Conservation (phyloP, 768 basidiomycete genomes). For the Mycena kentingensis region DNA sequence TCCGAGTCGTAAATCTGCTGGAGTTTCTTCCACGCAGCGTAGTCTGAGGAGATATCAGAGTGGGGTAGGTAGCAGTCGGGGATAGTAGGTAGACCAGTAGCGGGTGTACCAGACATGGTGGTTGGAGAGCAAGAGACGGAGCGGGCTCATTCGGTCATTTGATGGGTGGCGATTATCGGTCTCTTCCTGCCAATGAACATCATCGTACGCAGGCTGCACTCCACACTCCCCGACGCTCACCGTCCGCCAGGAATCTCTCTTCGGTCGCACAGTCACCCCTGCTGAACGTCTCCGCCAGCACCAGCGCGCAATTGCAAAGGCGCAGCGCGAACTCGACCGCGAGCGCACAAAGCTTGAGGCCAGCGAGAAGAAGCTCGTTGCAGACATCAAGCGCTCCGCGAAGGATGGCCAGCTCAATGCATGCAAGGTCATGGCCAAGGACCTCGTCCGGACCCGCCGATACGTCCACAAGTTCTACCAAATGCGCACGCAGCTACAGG, state of each 20-base stretch:
- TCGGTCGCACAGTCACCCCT: constrained; percentile 92
- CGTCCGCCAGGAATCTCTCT: constrained; percentile 79
- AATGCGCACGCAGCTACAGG: constrained; percentile 98
- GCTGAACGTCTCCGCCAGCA: constrained; percentile 97
- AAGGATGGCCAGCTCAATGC: constrained; percentile 96
- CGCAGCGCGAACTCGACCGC: constrained; percentile 96
- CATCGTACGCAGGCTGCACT: constrained; percentile 51
- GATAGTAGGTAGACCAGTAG: constrained; percentile 40
- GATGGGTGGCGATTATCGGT: constrained; percentile 1
- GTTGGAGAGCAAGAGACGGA: constrained; percentile 12
- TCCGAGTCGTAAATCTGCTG: constrained; percentile 79
- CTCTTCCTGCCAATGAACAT: constrained; percentile 64
- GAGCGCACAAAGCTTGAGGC: constrained; percentile 93
- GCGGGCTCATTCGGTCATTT: constrained; percentile 4
- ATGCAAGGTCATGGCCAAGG: constrained; percentile 99
- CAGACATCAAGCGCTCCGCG: constrained; percentile 95
- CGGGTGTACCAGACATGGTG: constrained; percentile 64
- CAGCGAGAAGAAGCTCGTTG: constrained; percentile 94
- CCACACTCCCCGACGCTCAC: constrained; percentile 4
- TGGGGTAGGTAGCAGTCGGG: background rate
- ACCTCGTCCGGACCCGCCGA: constrained; percentile 91
- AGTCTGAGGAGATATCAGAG: constrained; percentile 53
- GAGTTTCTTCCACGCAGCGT: constrained; percentile 88
- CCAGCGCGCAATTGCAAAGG: constrained; percentile 93
- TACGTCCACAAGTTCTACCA: constrained; percentile 99